A percentile compares a stretch with the other conserved stretches of the same genome.
Conservation (phyloP, 2,329 filamentous ascomycete genomes). For the Paecilomyces sp. region DNA sequence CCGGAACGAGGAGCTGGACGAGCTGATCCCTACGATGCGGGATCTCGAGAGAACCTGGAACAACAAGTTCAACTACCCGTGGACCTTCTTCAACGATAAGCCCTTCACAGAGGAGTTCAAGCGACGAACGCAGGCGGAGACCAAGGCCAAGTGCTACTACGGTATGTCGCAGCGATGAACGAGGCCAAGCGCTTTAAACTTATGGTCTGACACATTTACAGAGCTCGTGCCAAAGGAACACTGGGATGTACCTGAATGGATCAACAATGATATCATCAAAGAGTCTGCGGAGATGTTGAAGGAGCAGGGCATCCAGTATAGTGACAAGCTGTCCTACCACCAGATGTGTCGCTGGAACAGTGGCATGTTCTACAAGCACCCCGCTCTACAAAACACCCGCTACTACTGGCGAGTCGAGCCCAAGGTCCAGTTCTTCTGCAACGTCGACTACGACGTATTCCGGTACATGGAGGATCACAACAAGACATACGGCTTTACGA, state of each 20-base stretch:
- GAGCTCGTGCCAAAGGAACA: conserved; percentile 90
- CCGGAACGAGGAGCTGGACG: conserved; percentile 79
- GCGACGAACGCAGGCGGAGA: conserved; percentile 66
- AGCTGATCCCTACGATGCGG: conserved; percentile 78
- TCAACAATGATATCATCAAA: conserved; percentile 75
- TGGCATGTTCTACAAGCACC: conserved; percentile 95
- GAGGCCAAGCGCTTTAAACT: background rate
- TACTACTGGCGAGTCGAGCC: conserved; percentile 99
- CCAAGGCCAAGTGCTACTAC: conserved; percentile 82
- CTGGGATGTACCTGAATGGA: conserved; percentile 89
- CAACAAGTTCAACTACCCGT: conserved; percentile 97
- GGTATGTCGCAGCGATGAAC: conserved; percentile 44
- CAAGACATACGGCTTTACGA: conserved; percentile 98
- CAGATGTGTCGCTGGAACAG: conserved; percentile 99
- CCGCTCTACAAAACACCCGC: conserved; percentile 69
- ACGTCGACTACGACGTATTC: conserved; percentile 97
- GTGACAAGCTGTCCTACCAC: conserved; percentile 82
- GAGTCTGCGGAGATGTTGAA: conserved; percentile 78
- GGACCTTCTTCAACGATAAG: conserved; percentile 98
- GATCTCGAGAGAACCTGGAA: conserved; percentile 97
- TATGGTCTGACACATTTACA: conserved; percentile 32
- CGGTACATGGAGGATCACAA: conserved; percentile 97
- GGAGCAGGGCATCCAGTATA: conserved; percentile 85
- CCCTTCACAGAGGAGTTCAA: conserved; percentile 94
- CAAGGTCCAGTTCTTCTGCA: conserved; percentile 98